Conservation (phyloP, 106 monocot genomes). For the Platanthera guangdongensis region DNA sequence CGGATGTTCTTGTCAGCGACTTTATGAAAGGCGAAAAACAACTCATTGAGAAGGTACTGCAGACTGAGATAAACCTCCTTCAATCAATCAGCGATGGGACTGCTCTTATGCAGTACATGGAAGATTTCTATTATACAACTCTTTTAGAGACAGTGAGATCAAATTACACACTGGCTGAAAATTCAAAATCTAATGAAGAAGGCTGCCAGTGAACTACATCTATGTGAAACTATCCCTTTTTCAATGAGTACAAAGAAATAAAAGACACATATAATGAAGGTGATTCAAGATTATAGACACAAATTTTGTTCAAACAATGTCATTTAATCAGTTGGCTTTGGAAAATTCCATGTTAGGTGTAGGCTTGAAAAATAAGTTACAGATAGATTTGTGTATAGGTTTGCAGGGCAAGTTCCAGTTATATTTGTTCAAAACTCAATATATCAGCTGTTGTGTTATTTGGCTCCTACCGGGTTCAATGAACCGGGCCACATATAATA, state of each 20-base stretch:
- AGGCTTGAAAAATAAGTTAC: too few relatives aligned
- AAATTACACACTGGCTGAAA: constrained; percentile 13
- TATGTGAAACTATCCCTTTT: not conserved
- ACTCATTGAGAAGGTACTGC: constrained; percentile 84
- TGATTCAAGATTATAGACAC: not conserved
- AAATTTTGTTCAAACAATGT: not conserved
- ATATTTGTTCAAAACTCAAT: too few relatives aligned
- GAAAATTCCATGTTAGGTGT: not conserved
- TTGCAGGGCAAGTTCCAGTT: too few relatives aligned
- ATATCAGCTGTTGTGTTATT: too few relatives aligned
- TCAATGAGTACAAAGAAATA: not conserved
- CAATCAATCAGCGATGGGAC: constrained; percentile 89
- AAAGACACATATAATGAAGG: not conserved
- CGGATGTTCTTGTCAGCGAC: constrained; percentile 79
- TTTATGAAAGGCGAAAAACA: constrained; percentile 92
- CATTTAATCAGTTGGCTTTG: not conserved
- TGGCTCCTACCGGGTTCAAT: too few relatives aligned
- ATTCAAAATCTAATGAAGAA: constrained; percentile 9
- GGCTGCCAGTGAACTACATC: constrained; percentile 1
- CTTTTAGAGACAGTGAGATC: constrained; percentile 52
- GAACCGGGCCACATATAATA: too few relatives aligned
- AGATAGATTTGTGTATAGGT: too few relatives aligned
- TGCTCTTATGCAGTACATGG: constrained; percentile 98
- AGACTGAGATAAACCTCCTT: constrained; percentile 87
- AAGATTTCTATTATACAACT: constrained; percentile 88